Evolutionary conservation across 352 stramenopile genomes (phyloP), one percentile per base, ranked within the genome.

Genomic region (Globisporangium spiculum): DNA sequence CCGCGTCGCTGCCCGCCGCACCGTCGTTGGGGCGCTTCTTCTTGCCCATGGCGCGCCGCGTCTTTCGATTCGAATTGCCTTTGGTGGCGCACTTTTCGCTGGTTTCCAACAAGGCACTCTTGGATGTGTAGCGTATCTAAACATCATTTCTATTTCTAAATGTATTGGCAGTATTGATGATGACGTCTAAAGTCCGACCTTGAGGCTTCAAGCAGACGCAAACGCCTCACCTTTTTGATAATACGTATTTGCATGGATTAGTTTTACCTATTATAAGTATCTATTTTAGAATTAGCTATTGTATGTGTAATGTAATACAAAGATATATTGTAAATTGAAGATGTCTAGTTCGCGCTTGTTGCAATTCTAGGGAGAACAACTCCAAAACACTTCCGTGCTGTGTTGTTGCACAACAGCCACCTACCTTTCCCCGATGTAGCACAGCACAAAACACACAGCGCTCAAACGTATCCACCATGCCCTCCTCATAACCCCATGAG

Each of bases 1-100:
- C 54, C 32, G 32, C 26, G 7, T 36, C 75, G 34, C 63, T 71
- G 44, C 34, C 50, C 4, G 30, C 52, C 34, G 30, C 58, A n/a
- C 58, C 81, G 44, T 94, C 86, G 16, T 91, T 81, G 34, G 77
- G 76, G n/a, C 84, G 83, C 73, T 94, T 94, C 77, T 94, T 94
- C 80, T 94, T 94, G 67, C 86, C 86, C 86, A 94, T 93, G 46
- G 18, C 41, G 6, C 3, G 6, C 3, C 18, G 24, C 32, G 55
- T 61, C 55, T 38, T 64, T 63, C 58, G n/a, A 63, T 64, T 63
- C 58, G 10, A 63, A 63, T 52, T 52, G 44, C 18, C 44, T 52
- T 52, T 52, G 26, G 22, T 54, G 57, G 57, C 26, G 44, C 44
- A 52, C 18, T 52, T 24, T 22, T 50, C 18, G 44, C 44, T 52